Evolutionary conservation across 1,284 basidiomycete species (phyloP).

Genomic region (Microbotryum saponariae): DNA sequence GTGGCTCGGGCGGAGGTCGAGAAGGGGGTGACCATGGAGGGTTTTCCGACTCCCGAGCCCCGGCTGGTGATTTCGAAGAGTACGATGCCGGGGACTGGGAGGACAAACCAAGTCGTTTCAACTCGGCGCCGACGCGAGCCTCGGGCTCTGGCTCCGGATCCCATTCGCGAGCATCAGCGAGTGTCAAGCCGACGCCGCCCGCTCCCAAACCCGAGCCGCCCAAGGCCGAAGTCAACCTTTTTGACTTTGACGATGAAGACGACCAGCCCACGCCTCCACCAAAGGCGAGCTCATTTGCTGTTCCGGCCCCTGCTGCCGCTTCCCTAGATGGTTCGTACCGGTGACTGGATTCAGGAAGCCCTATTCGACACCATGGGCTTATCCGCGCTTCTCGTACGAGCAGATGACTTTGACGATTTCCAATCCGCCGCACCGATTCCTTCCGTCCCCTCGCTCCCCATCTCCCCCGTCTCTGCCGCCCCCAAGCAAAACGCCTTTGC

Average conservation of each 20-base stretch:
- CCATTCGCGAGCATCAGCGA: constrained; percentile 19
- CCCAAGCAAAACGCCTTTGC: constrained; percentile 45
- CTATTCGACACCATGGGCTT: too few relatives aligned
- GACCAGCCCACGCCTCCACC: constrained; percentile 42
- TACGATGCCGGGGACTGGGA: constrained; percentile 97
- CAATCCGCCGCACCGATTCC: constrained; percentile 60
- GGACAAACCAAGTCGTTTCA: constrained; percentile 37
- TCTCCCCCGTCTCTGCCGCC: constrained; percentile 11
- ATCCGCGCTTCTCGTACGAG: background rate
- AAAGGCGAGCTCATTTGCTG: constrained; percentile 33
- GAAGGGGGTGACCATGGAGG: constrained; percentile 29
- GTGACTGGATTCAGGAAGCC: background rate
- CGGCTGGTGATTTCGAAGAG: constrained; percentile 59
- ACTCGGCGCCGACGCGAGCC: constrained; percentile 23
- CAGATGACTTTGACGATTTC: constrained; percentile 87
- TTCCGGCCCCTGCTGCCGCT: constrained; percentile 28
- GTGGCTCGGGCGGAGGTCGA: constrained; percentile 47
- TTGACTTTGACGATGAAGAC: constrained; percentile 71
- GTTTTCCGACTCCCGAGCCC: constrained; percentile 30
- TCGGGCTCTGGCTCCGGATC: constrained; percentile 44
- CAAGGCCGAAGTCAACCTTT: constrained; percentile 56
- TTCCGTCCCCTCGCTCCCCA: constrained; percentile 31
- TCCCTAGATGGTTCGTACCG: constrained; percentile 18
- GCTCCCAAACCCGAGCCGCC: constrained; percentile 45
- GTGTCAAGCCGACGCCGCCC: constrained; percentile 40